A percentile compares a stretch with the other conserved stretches of the same genome.
These are phyloP conservation scores for Sambucus nigra DNA, from an alignment of 129 eudicot species.

Conservation along the genomic window DNA sequence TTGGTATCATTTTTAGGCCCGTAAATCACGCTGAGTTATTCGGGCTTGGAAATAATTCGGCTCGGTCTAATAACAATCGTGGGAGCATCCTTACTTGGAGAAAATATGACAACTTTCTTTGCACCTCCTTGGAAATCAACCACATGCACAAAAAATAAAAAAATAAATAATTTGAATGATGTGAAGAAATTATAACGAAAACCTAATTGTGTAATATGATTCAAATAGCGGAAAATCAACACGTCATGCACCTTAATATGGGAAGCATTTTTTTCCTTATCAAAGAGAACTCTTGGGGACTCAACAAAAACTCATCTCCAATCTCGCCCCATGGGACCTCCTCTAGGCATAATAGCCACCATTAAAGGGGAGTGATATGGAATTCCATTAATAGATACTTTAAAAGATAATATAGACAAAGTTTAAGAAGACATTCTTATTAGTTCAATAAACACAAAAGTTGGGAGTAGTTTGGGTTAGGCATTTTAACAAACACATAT, in stretches of 20 bases:
- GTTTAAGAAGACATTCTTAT: too few species aligned
- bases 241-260: constrained; percentile 44
- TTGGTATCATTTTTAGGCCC: too few species aligned
- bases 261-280: constrained; percentile 70
- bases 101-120: constrained; percentile 76
- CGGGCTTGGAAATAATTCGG: too few species aligned
- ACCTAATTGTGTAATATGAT: background rate
- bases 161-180: background rate
- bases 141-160: background rate
- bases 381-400: too few species aligned
- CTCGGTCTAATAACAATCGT: constrained; percentile 87
- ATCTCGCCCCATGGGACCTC: constrained; percentile 76
- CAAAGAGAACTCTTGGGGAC: constrained; percentile 66
- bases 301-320: constrained; percentile 68
- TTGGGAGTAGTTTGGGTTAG: too few species aligned
- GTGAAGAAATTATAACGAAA: background rate
- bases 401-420: too few species aligned
- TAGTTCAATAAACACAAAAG: too few species aligned
- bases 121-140: constrained; percentile 58
- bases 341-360: too few species aligned
- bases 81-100: constrained; percentile 75
- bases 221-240: background rate
- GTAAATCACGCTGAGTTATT: too few species aligned
- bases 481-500: too few species aligned
- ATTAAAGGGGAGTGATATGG: too few species aligned